Conservation (phyloP, 306 rosid species). For the Astragalus glycyphyllos region DNA sequence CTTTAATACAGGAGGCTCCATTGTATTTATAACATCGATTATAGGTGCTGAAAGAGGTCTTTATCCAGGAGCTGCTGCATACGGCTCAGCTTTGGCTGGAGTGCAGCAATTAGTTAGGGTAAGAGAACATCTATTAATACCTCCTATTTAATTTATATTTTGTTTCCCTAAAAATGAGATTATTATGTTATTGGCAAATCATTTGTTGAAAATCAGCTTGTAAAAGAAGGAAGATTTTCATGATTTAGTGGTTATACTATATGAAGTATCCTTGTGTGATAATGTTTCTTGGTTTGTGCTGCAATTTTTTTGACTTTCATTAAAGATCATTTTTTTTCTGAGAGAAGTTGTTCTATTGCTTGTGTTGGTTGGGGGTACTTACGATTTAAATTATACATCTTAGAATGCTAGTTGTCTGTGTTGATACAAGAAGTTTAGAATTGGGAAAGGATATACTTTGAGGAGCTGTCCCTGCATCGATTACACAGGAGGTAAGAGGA, state of each 20-base stretch:
- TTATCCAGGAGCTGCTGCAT: slow-evolving; percentile 78
- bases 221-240: too few relatives aligned
- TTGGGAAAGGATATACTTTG: neutral
- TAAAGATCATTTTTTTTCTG: neutral
- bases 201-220: too few relatives aligned
- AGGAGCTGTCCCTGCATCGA: neutral
- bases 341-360: neutral
- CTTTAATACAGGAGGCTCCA: slow-evolving; percentile 77
- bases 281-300: neutral
- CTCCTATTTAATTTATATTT: neutral
- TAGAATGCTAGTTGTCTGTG: neutral
- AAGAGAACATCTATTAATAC: slow-evolving; percentile 13
- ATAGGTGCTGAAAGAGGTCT: slow-evolving; percentile 78
- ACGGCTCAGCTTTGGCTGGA: slow-evolving; percentile 69
- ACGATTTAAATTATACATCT: slow-evolving; percentile 8
- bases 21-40: slow-evolving; percentile 66
- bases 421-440: neutral
- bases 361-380: neutral
- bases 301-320: neutral
- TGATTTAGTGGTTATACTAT: neutral
- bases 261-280: neutral
- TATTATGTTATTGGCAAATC: slow-evolving; percentile 1
- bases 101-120: slow-evolving; percentile 85
- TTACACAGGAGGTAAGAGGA: slow-evolving; percentile 9
- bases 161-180: neutral